Evolutionary conservation across 257 asterid species (phyloP), one percentile per base, ranked within the genome.

Genomic region (Sherardia arvensis): DNA sequence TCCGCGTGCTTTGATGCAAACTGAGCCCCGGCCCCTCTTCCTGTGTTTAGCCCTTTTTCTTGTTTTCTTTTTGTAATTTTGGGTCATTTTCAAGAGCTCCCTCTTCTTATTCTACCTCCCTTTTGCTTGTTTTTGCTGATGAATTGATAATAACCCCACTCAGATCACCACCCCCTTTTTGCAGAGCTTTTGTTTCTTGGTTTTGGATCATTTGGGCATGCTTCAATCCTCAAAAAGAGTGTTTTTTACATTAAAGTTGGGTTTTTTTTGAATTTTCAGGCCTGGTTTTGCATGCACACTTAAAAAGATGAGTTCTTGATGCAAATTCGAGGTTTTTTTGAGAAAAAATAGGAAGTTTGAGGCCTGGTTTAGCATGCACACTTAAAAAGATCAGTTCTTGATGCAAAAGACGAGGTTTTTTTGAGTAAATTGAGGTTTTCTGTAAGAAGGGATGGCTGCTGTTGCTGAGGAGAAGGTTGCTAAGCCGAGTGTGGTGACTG

Each of bases 1-100:
- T 84, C 75, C 83, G 96, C 96, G 92, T 88, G 96, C 96, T 87
- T 86, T 77, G 89, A 76, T 80, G 84, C 82, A 71, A 76, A 65
- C 65, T 69, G 70, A 80, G 68, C 81, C 47, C 47, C 66, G 86
- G 73, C 81, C 85, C 86, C 75, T 74, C 73, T 67, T 53, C n/a
- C n/a, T n/a, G n/a, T 61, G 47, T 38, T 67, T 61, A 53, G 29
- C 33, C 28, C 32, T 54, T 83, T 74, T 76, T 38, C 4, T 32
- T 32, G 64, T 58, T 61, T 68, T 59, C 51, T 58, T 58, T 58
- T 61, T 66, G 27, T 64, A 30, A 64, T 1, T 28, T 74, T 51
- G n/a, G 57, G 58, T 30, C 48, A 27, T 69, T 69, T 66, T 70
- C 63, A 29, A 33, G 62, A 28, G 45, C 58, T 76, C 45, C 61